A percentile compares a stretch with the other conserved stretches of the same genome.
These are phyloP conservation scores for Capsicum rhomboideum DNA, from an alignment of 257 asterid species.

Conservation along the genomic window DNA sequence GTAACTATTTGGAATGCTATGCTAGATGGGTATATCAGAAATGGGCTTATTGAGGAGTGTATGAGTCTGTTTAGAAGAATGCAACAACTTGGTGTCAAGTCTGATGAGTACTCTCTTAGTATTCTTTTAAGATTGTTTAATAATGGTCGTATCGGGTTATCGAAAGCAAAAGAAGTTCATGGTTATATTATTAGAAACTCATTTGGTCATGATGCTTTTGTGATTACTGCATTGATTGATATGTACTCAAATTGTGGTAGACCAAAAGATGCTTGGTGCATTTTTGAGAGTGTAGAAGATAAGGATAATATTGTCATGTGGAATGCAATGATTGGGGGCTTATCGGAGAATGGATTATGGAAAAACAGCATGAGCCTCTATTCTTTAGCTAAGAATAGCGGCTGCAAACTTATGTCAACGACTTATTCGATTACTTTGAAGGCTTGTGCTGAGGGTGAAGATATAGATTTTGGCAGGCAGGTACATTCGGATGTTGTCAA, in stretches of 20 bases:
- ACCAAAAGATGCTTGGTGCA: conserved; percentile 56
- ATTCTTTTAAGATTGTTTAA: conserved; percentile 55
- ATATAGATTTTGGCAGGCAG: conserved; percentile 41
- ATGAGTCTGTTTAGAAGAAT: conserved; percentile 38
- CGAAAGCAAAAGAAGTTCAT: conserved; percentile 52
- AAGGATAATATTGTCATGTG: conserved; percentile 41
- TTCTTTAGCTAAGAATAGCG: conserved; percentile 30
- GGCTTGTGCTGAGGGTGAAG: conserved; percentile 58
- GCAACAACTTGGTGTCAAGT: conserved; percentile 47
- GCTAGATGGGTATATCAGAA: conserved; percentile 56
- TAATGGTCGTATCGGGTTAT: conserved; percentile 8
- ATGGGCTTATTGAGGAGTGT: conserved; percentile 36
- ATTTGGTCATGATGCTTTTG: conserved; percentile 46
- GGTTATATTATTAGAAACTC: conserved; percentile 46
- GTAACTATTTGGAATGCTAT: conserved; percentile 79
- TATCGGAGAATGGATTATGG: conserved; percentile 59
- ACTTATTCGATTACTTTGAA: conserved; percentile 49
- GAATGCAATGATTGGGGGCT: conserved; percentile 72
- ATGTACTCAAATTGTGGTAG: conserved; percentile 43
- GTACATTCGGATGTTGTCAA: conserved; percentile 69
- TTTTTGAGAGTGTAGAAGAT: conserved; percentile 38
- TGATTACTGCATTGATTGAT: conserved; percentile 58
- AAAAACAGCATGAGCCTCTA: conserved; percentile 44
- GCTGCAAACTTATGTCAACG: conserved; percentile 44
- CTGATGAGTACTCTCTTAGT: conserved; percentile 72